These are phyloP conservation scores for Acrocalymma vagum DNA, from an alignment of 2,329 filamentous ascomycete genomes.

Conservation along the genomic window DNA sequence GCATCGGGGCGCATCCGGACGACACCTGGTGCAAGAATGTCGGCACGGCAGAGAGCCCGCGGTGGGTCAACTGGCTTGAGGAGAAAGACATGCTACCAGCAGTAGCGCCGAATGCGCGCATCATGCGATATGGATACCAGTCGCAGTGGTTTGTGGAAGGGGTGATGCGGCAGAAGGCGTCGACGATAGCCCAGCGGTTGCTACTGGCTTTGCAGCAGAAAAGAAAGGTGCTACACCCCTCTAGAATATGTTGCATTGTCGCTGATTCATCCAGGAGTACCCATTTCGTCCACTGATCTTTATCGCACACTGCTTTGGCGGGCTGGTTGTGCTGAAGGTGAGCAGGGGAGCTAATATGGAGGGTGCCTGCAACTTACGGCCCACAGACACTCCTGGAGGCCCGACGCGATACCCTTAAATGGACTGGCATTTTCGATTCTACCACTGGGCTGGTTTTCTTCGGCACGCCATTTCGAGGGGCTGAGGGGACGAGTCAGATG, in stretches of 20 bases:
- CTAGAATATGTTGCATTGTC: neutral
- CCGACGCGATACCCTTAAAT: constrained; percentile 17
- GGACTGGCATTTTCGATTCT: constrained; percentile 26
- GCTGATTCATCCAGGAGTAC: constrained; percentile 17
- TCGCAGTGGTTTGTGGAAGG: constrained; percentile 34
- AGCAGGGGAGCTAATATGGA: constrained; percentile 2
- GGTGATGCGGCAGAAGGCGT: constrained; percentile 27
- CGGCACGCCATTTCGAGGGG: constrained; percentile 34
- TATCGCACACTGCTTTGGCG: constrained; percentile 35
- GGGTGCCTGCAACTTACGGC: constrained; percentile 12
- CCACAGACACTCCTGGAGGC: constrained; percentile 25
- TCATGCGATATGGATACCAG: constrained; percentile 38
- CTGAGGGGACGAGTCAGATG: constrained; percentile 29
- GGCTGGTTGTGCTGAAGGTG: constrained; percentile 34
- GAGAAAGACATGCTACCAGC: constrained; percentile 30
- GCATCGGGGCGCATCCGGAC: constrained; percentile 36
- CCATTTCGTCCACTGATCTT: constrained; percentile 31
- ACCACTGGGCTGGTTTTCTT: constrained; percentile 31
- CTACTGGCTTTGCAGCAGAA: constrained; percentile 22
- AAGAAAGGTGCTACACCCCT: constrained; percentile 21
- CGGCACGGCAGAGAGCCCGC: constrained; percentile 20
- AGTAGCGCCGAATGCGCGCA: constrained; percentile 29
- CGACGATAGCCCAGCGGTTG: constrained; percentile 26
- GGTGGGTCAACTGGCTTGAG: constrained; percentile 34
- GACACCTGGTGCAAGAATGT: constrained; percentile 39